Conservation (phyloP, 768 basidiomycete species). For the Cystoderma amianthinum region DNA sequence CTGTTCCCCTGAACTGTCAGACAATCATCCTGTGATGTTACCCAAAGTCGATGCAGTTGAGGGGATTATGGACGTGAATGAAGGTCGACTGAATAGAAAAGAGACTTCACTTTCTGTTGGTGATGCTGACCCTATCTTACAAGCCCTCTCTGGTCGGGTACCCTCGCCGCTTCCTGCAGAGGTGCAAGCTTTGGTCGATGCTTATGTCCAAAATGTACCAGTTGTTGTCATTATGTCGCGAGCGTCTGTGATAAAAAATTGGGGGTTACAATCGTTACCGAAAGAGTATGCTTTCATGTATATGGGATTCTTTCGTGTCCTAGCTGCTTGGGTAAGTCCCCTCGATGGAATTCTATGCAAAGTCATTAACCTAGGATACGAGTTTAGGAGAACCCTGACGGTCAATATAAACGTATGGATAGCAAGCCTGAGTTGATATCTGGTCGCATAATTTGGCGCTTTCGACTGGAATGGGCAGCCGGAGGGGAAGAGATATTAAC, state of each 20-base stretch:
- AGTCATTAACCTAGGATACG: background rate
- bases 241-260: constrained; percentile 10
- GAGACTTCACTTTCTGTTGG: too few relatives aligned
- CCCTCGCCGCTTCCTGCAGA: constrained; percentile 33
- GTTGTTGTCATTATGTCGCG: constrained; percentile 32
- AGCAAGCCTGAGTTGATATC: constrained; percentile 3
- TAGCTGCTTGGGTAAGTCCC: constrained; percentile 26
- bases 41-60: too few relatives aligned
- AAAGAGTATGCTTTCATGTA: constrained; percentile 31
- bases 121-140: too few relatives aligned
- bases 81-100: too few relatives aligned
- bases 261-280: constrained; percentile 22
- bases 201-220: constrained; percentile 28
- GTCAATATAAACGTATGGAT: background rate
- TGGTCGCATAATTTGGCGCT: constrained; percentile 35
- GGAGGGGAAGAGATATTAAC: constrained; percentile 38
- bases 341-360: background rate
- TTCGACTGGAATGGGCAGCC: constrained; percentile 39
- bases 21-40: too few relatives aligned
- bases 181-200: constrained; percentile 31
- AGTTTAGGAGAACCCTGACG: background rate
- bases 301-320: constrained; percentile 41
- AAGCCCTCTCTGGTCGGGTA: constrained; percentile 7
- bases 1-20: too few relatives aligned
- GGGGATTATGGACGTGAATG: too few relatives aligned